phyloP scores from a whole-genome alignment of 495 filamentous ascomycete species.

The Poronia punctata region DNA sequence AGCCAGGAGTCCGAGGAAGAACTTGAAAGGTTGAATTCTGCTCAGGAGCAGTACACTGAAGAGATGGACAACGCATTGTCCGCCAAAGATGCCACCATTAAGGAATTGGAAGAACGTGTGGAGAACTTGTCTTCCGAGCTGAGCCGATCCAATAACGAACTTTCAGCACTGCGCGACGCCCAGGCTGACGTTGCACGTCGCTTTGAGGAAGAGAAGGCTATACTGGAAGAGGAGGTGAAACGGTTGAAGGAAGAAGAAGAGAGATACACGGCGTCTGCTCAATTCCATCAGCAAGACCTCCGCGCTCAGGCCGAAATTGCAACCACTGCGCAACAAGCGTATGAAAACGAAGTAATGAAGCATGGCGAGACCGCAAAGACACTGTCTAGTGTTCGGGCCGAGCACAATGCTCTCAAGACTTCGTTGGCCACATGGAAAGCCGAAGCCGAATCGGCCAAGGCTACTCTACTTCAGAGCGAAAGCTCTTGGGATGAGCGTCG shows the following conservation, averaged over 20 bases:
- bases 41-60: conserved; percentile 76
- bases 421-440: conserved; percentile 63
- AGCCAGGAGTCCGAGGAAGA: conserved; percentile 85
- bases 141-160: conserved; percentile 66
- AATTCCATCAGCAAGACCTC: conserved; percentile 80
- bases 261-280: conserved; percentile 64
- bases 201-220: conserved; percentile 71
- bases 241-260: conserved; percentile 82
- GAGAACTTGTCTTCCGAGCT: conserved; percentile 79
- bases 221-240: conserved; percentile 66
- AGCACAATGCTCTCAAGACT: conserved; percentile 74
- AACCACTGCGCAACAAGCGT: conserved; percentile 85
- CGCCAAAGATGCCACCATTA: conserved; percentile 68
- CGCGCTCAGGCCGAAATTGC: conserved; percentile 92
- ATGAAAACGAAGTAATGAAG: conserved; percentile 87
- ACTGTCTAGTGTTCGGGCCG: conserved; percentile 66
- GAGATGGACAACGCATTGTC: conserved; percentile 69
- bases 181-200: conserved; percentile 66
- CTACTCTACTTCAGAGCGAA: conserved; percentile 70
- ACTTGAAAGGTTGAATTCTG: conserved; percentile 66
- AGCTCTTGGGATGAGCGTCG: conserved; percentile 79
- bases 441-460: conserved; percentile 74
- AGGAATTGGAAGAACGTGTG: conserved; percentile 70
- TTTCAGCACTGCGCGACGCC: conserved; percentile 67
- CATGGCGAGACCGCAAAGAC: conserved; percentile 87